Percentiles rank a stretch among this genome's conserved stretches.
Conservation (phyloP, 2,329 filamentous ascomycete genomes). For the Pseudocercospora fijiensis region DNA sequence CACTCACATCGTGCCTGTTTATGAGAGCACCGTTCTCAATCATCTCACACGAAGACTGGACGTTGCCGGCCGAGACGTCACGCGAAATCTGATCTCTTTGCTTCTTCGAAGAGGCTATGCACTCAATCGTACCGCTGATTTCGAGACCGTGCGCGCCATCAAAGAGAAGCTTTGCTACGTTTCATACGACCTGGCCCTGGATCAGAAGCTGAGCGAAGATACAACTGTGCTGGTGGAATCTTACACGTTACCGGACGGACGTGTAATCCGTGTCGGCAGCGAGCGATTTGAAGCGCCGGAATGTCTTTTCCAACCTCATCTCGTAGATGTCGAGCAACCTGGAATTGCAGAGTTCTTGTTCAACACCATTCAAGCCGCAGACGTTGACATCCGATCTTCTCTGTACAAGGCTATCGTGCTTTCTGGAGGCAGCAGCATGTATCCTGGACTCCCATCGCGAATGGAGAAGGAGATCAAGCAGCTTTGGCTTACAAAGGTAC, state of each 20-base stretch:
- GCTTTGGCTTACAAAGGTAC: conserved; percentile 89
- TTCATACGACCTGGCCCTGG: conserved; percentile 93
- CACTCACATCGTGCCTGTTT: conserved; percentile 97
- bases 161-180: conserved; percentile 99
- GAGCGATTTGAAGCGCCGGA: conserved; percentile 98
- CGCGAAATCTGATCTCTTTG: conserved; percentile 94
- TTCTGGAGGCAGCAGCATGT: conserved; percentile 98
- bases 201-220: conserved; percentile 94
- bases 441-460: conserved; percentile 88
- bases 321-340: conserved; percentile 95
- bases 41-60: conserved; percentile 92
- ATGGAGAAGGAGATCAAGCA: conserved; percentile 99
- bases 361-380: conserved; percentile 95
- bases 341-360: conserved; percentile 97
- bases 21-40: conserved; percentile 96
- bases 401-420: conserved; percentile 97
- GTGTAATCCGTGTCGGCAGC: conserved; percentile 92
- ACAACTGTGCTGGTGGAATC: conserved; percentile 96
- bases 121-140: conserved; percentile 96
- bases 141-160: conserved; percentile 97
- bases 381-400: conserved; percentile 89
- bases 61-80: conserved; percentile 94
- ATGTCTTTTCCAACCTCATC: conserved; percentile 96
- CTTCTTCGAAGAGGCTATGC: conserved; percentile 92
- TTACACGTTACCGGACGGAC: conserved; percentile 94